These are phyloP conservation scores for Acanthamoeba culbertsoni DNA, from an alignment of 208 protist species.

Conservation along the genomic window DNA sequence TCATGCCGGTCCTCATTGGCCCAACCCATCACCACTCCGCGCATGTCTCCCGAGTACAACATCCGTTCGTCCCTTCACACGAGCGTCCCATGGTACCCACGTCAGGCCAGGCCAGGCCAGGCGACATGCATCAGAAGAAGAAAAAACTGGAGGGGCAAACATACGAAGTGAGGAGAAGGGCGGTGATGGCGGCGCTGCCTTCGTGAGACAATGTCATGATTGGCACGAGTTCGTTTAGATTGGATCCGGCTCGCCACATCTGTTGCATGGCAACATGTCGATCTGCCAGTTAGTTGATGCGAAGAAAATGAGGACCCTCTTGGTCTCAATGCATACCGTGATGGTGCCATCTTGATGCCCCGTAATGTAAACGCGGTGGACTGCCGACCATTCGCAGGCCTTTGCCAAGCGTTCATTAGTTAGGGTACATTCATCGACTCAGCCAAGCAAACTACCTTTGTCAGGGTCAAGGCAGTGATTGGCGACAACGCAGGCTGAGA, in stretches of 20 bases:
- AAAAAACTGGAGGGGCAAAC: neutral
- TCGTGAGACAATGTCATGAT: neutral
- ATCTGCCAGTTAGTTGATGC: neutral
- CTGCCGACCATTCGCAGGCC: neutral
- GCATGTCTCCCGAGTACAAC: neutral
- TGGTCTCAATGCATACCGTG: neutral
- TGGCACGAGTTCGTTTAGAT: neutral
- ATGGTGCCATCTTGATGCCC: constrained; percentile 38
- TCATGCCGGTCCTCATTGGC: constrained; percentile 19
- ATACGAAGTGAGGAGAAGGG: neutral
- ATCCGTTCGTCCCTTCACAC: neutral
- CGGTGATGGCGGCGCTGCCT: neutral
- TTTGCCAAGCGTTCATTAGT: neutral
- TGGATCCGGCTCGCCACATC: neutral
- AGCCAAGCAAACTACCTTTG: neutral
- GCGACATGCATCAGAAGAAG: neutral
- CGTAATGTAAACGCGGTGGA: constrained; percentile 2
- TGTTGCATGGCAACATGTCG: neutral
- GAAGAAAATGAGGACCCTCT: neutral
- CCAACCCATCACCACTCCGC: neutral
- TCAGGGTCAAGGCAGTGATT: neutral
- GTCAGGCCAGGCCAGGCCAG: neutral
- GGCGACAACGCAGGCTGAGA: neutral
- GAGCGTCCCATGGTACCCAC: neutral
- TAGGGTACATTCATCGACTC: neutral